Evolutionary conservation across 1,284 basidiomycete genomes (phyloP).

Genomic region (Fistulinella cinereoalba): DNA sequence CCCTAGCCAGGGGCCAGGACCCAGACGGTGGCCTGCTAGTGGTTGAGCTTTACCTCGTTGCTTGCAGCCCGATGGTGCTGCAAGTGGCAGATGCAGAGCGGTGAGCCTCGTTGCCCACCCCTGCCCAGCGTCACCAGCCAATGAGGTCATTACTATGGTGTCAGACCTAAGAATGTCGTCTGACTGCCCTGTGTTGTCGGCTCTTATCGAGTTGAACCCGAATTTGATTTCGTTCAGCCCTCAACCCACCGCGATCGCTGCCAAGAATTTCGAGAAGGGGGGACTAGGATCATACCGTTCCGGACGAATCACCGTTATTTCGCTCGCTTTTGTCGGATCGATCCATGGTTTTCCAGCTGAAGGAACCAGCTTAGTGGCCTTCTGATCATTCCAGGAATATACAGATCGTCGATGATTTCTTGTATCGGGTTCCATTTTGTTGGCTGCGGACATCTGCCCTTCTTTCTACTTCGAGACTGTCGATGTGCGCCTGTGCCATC

Average conservation of each 20-base stretch:
- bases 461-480: constrained; percentile 57
- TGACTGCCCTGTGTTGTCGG: too few species aligned
- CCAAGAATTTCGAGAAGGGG: constrained; percentile 48
- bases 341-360: constrained; percentile 62
- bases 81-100: constrained; percentile 6
- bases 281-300: constrained; percentile 44
- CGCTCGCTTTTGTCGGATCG: constrained; percentile 60
- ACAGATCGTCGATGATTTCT: constrained; percentile 57
- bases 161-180: constrained; percentile 14
- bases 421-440: constrained; percentile 60
- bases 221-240: constrained; percentile 38
- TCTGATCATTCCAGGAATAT: constrained; percentile 55
- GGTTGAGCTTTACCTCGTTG: constrained; percentile 16
- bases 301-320: constrained; percentile 56
- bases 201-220: constrained; percentile 8
- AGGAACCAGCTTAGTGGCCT: constrained; percentile 38
- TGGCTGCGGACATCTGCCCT: constrained; percentile 52
- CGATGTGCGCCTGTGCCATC: constrained; percentile 48
- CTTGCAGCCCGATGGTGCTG: constrained; percentile 6
- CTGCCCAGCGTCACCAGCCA: background rate
- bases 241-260: constrained; percentile 51
- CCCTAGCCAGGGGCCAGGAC: background rate
- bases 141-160: background rate
- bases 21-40: too few species aligned
- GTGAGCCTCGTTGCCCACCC: constrained; percentile 7